These are phyloP conservation scores for Leccinum subtestaceum DNA, from an alignment of 768 basidiomycete genomes.

Conservation along the genomic window DNA sequence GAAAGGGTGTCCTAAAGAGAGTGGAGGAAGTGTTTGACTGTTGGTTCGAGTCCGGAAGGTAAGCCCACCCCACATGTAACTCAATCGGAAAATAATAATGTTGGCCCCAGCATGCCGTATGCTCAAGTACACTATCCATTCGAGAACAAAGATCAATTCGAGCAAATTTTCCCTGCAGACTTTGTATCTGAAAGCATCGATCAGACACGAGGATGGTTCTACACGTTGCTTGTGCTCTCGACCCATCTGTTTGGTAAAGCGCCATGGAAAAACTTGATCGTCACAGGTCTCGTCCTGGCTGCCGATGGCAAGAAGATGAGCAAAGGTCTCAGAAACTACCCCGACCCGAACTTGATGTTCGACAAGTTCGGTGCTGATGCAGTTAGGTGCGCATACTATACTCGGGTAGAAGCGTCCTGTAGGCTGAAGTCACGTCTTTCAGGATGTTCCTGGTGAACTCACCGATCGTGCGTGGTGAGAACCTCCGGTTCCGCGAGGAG, in stretches of 20 bases:
- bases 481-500: conserved; percentile 96
- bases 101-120: conserved; percentile 83
- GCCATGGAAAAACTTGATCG: conserved; percentile 98
- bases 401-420: background rate
- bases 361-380: conserved; percentile 94
- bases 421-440: background rate
- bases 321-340: conserved; percentile 95
- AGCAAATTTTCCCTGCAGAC: conserved; percentile 86
- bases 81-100: background rate
- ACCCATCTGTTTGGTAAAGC: conserved; percentile 92
- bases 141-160: conserved; percentile 89
- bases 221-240: conserved; percentile 93
- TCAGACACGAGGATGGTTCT: conserved; percentile 99
- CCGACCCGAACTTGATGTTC: conserved; percentile 90
- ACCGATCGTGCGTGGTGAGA: conserved; percentile 96
- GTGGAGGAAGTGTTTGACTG: conserved; percentile 99
- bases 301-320: conserved; percentile 99
- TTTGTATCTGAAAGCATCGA: conserved; percentile 99
- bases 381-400: conserved; percentile 54
- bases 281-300: conserved; percentile 92
- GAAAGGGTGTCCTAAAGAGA: conserved; percentile 82
- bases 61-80: conserved; percentile 18
- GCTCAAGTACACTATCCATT: conserved; percentile 98
- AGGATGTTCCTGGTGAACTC: conserved; percentile 99
- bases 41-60: conserved; percentile 99